These are phyloP conservation scores for Hevea brasiliensis DNA, from an alignment of 345 rosid genomes.

Conservation along the genomic window DNA sequence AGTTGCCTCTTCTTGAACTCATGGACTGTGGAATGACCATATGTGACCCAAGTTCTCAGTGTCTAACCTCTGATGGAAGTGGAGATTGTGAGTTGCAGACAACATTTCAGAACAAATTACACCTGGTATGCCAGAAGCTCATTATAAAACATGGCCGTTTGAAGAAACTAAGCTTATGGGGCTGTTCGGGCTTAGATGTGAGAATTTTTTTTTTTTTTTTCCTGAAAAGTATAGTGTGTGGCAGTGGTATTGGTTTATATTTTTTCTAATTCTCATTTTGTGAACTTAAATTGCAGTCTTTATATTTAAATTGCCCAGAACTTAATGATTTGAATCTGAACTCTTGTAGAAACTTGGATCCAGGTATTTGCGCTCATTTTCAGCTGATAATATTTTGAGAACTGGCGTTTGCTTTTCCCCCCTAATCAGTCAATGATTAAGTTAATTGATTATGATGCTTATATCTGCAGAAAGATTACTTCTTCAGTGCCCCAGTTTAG, in stretches of 20 bases:
- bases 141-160: slow-evolving; percentile 77
- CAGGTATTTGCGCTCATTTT: slow-evolving; percentile 44
- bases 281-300: slow-evolving; percentile 59
- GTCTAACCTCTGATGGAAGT: slow-evolving; percentile 38
- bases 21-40: slow-evolving; percentile 99
- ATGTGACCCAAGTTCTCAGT: slow-evolving; percentile 56
- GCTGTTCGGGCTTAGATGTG: slow-evolving; percentile 95
- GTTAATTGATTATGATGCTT: slow-evolving; percentile 2
- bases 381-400: slow-evolving; percentile 7
- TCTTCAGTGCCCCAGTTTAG: slow-evolving; percentile 85
- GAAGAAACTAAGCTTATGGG: slow-evolving; percentile 95
- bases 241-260: slow-evolving; percentile 5
- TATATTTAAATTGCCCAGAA: slow-evolving; percentile 84
- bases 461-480: slow-evolving; percentile 55
- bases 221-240: not conserved
- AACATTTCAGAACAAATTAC: slow-evolving; percentile 48
- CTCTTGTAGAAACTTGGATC: slow-evolving; percentile 71
- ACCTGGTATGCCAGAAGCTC: slow-evolving; percentile 76
- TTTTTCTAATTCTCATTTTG: slow-evolving; percentile 27
- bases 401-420: not conserved
- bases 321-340: slow-evolving; percentile 84
- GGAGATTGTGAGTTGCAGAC: slow-evolving; percentile 40
- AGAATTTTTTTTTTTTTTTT: slow-evolving; percentile 29
- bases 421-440: not conserved
- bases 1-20: slow-evolving; percentile 87